Percentiles rank a stretch among this genome's conserved stretches.
phyloP scores from a whole-genome alignment of 2,329 filamentous ascomycete species.

The Curvularia eragrostidis region DNA sequence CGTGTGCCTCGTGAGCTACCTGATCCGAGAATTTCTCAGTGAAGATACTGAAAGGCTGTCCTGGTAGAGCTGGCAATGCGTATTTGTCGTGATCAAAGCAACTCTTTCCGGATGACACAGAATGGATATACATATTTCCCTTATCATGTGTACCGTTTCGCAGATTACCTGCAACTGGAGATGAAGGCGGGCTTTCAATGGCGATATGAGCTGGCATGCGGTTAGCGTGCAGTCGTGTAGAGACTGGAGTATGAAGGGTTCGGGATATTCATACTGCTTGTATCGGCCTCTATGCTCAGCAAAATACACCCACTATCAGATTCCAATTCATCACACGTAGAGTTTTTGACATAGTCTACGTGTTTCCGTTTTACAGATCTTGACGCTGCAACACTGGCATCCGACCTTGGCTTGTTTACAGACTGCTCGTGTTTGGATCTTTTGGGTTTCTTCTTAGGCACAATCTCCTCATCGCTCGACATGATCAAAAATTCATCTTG shows the following conservation, averaged over 20 bases:
- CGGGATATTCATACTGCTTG: background rate
- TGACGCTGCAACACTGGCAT: background rate
- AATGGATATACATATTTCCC: background rate
- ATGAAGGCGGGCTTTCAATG: background rate
- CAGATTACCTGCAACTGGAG: background rate
- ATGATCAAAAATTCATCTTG: slow-evolving; percentile 34
- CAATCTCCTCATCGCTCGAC: slow-evolving; percentile 8
- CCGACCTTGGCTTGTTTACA: background rate
- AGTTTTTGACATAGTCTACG: background rate
- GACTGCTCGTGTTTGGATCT: background rate
- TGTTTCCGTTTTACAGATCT: background rate
- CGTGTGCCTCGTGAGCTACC: slow-evolving; percentile 23
- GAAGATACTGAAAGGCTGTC: slow-evolving; percentile 25
- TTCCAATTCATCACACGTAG: background rate
- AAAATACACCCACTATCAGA: background rate
- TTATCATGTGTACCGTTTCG: slow-evolving; percentile 2
- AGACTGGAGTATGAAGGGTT: background rate
- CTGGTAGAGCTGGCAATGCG: slow-evolving; percentile 16
- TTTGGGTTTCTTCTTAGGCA: slow-evolving; percentile 3
- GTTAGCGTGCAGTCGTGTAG: slow-evolving; percentile 1
- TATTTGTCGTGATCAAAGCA: slow-evolving; percentile 15
- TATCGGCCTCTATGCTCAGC: background rate
- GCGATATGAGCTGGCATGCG: background rate
- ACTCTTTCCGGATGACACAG: slow-evolving; percentile 6
- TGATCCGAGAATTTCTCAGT: slow-evolving; percentile 30